Evolutionary conservation across 805 yeast species (phyloP), one percentile per base, ranked within the genome.

Genomic region (Candida adriatica): DNA sequence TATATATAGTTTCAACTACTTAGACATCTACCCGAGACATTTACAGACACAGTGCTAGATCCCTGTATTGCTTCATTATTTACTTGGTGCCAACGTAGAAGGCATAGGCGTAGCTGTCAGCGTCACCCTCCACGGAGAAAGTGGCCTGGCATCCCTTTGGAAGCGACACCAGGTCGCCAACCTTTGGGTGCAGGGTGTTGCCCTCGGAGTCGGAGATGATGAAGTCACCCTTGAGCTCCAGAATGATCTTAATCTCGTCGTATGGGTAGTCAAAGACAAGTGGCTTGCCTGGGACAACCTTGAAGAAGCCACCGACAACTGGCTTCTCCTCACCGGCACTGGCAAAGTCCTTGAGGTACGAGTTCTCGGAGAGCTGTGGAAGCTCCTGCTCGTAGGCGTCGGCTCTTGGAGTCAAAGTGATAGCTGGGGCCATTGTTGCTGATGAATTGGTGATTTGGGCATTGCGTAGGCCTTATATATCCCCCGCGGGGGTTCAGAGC

Each of bases 91-190:
- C 54, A 38, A 38, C 45, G 38, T 49, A 49, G 42, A 42, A 49
- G 42, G 39, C 44, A 29, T 46, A 49, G 64, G 51, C 35, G 26
- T 49, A 78, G 31, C 81, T 77, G 33, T 69, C 67, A 17, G 79
- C 84, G 48, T 70, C 76, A 38, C 81, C 84, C 33, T 66, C 64
- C 31, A 71, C 66, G 38, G 74, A 65, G 58, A 79, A 73, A 36
- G 78, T 78, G 46, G 78, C 71, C 31, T 81, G 75, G 41, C 73
- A 61, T n/a, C 83, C 85, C 52, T 75, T 73, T 48, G 67, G 71
- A 61, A 79, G 73, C 66, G 68, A 75, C 45, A 79, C 68, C 18
- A 75, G 76, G 46, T 78, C 85, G 33, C 86, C 86, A 31, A 80
- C 79, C 26, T 63, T 54, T 34, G 69, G 79, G 33, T 58, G 61